Conservation (phyloP, 164 flowering plant species). For the Stephania japonica region DNA sequence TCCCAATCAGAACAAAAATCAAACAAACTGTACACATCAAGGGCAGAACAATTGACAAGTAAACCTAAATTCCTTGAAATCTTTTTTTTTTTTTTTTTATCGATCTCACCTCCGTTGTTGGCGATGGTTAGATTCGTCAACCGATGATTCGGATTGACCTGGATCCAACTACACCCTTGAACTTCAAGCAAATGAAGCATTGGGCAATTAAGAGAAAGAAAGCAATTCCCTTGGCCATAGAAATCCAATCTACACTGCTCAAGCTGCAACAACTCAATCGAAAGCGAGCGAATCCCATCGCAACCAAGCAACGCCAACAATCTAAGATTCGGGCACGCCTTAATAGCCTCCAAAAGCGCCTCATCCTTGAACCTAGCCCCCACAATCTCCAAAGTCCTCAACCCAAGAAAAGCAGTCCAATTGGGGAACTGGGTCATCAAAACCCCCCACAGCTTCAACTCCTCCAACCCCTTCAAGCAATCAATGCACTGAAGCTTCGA, state of each 20-base stretch:
- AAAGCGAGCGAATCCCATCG: constrained; percentile 53
- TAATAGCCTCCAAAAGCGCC: constrained; percentile 43
- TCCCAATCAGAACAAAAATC: background rate
- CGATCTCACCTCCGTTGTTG: constrained; percentile 65
- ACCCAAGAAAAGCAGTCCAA: constrained; percentile 55
- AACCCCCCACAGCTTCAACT: constrained; percentile 82
- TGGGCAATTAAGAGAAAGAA: constrained; percentile 43
- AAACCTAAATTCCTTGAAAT: background rate
- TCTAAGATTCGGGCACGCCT: constrained; percentile 67
- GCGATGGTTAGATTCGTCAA: constrained; percentile 55
- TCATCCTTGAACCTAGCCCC: constrained; percentile 64
- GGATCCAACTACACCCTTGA: constrained; percentile 77
- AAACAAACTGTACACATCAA: background rate
- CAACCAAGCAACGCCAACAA: constrained; percentile 63
- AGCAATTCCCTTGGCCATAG: constrained; percentile 58
- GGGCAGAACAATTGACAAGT: background rate
- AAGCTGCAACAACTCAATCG: constrained; percentile 49
- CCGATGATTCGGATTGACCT: constrained; percentile 40
- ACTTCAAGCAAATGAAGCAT: constrained; percentile 55
- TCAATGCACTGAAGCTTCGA: constrained; percentile 55
- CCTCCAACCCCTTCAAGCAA: constrained; percentile 44
- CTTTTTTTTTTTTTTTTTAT: too few species aligned
- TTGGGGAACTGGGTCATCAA: constrained; percentile 51
- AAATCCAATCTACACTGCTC: constrained; percentile 76
- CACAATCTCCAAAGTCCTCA: constrained; percentile 60